phyloP scores from a whole-genome alignment of 1,139 yeast species.

The Debaryomycetaceae sp. region DNA sequence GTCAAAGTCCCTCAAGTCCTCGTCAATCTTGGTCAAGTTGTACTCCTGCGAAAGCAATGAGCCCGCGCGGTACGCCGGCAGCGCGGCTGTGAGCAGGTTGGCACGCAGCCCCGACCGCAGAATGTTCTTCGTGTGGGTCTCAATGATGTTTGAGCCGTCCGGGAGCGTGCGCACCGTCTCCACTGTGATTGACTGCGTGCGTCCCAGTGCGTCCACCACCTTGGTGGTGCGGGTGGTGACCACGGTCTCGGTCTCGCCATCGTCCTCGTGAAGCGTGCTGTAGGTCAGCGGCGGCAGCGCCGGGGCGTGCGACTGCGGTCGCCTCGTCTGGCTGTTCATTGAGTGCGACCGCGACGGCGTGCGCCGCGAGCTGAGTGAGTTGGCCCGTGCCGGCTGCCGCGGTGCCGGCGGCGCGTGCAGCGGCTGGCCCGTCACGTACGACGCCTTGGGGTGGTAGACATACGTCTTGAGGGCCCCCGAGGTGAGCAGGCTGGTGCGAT shows the following conservation, averaged over 20 bases:
- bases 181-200: conserved; percentile 41
- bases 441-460: conserved; percentile 39
- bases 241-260: conserved; percentile 3
- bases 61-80: conserved; percentile 6
- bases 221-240: conserved; percentile 38
- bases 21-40: conserved; percentile 40
- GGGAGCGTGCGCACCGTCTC: conserved; percentile 38
- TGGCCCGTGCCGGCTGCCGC: conserved; percentile 3
- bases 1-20: conserved; percentile 42
- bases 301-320: background rate
- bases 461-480: conserved; percentile 33
- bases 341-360: conserved; percentile 3
- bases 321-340: conserved; percentile 3
- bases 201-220: conserved; percentile 39
- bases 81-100: conserved; percentile 24
- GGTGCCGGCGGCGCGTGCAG: conserved; percentile 7
- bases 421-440: conserved; percentile 31
- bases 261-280: conserved; percentile 1
- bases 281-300: background rate
- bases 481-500: conserved; percentile 1
- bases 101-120: conserved; percentile 33
- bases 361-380: conserved; percentile 3
- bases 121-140: conserved; percentile 42
- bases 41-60: conserved; percentile 10
- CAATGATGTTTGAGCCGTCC: conserved; percentile 44